Conservation (phyloP, 1,284 basidiomycete genomes). For the Neonothopanus nambi region DNA sequence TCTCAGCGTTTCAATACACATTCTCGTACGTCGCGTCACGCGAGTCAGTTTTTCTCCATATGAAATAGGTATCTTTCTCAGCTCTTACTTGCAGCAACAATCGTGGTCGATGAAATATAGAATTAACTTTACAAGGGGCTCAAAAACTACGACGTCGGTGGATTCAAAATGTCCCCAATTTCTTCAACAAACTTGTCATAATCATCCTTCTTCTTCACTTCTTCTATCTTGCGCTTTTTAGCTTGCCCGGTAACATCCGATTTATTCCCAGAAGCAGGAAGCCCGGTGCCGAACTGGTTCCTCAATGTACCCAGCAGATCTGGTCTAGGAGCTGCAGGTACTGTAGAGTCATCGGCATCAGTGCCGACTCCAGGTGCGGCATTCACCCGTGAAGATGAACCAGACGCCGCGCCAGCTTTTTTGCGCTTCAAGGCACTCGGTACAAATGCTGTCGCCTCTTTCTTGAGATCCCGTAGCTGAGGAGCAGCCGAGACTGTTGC, state of each 20-base stretch:
- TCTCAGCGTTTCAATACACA: too few species aligned
- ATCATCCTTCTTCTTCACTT: constrained; percentile 57
- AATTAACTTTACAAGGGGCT: not conserved
- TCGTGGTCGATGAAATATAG: not conserved
- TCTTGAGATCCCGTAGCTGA: constrained; percentile 86
- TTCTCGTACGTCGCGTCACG: too few species aligned
- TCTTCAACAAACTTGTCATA: constrained; percentile 77
- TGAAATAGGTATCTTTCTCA: not conserved
- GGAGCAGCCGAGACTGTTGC: constrained; percentile 83
- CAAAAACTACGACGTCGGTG: constrained; percentile 1
- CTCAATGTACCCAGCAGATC: constrained; percentile 66
- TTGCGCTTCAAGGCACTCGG: constrained; percentile 71
- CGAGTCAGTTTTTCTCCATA: too few species aligned
- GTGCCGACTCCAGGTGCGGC: constrained; percentile 51
- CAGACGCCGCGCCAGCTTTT: constrained; percentile 39
- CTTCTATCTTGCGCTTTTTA: constrained; percentile 33
- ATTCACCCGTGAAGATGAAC: constrained; percentile 49
- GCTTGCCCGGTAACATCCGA: constrained; percentile 18
- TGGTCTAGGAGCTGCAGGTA: constrained; percentile 40
- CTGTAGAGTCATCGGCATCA: constrained; percentile 32
- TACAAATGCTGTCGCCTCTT: constrained; percentile 88
- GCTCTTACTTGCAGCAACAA: not conserved
- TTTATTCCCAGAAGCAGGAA: constrained; percentile 25
- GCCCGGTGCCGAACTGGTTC: constrained; percentile 52
- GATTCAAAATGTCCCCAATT: constrained; percentile 34